These are phyloP conservation scores for Trichosporon faecale DNA, from an alignment of 1,284 basidiomycete genomes.

Conservation along the genomic window DNA sequence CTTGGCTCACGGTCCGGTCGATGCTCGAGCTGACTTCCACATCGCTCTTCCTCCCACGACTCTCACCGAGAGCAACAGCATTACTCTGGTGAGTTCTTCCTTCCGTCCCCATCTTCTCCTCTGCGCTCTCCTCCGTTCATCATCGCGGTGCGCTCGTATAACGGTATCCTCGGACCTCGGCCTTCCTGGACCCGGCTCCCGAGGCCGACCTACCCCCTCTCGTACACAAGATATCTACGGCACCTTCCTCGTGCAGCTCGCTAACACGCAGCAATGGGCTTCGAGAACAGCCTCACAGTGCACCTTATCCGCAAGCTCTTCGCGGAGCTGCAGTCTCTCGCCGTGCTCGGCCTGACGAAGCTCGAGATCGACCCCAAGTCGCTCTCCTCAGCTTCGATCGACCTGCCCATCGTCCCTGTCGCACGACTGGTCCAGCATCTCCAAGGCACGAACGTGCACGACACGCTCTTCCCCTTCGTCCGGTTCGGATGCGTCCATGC, in stretches of 20 bases:
- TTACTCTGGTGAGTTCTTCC: no score
- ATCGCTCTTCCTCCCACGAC: neutral
- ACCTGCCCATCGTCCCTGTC: constrained; percentile 11
- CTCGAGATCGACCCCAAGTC: neutral
- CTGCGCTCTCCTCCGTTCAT: no score
- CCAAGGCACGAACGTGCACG: constrained; percentile 33
- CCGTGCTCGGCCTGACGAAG: neutral
- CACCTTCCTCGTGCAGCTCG: no score
- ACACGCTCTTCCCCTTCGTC: constrained; percentile 36
- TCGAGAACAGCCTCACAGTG: neutral
- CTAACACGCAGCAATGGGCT: neutral
- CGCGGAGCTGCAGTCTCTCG: neutral
- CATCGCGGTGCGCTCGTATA: no score
- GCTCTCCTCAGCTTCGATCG: neutral
- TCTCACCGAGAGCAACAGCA: neutral
- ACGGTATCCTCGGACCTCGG: no score
- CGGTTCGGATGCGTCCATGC: constrained; percentile 43
- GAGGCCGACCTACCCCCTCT: no score
- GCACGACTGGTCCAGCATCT: constrained; percentile 34
- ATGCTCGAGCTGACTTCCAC: neutral
- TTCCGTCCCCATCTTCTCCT: no score
- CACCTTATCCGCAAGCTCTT: neutral
- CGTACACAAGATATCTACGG: no score
- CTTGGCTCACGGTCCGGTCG: neutral
- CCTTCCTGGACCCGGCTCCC: no score